Percentiles rank a stretch among this genome's conserved stretches.
Evolutionary conservation across 495 filamentous ascomycete species (phyloP).

Genomic region (Daldinia childiae): DNA sequence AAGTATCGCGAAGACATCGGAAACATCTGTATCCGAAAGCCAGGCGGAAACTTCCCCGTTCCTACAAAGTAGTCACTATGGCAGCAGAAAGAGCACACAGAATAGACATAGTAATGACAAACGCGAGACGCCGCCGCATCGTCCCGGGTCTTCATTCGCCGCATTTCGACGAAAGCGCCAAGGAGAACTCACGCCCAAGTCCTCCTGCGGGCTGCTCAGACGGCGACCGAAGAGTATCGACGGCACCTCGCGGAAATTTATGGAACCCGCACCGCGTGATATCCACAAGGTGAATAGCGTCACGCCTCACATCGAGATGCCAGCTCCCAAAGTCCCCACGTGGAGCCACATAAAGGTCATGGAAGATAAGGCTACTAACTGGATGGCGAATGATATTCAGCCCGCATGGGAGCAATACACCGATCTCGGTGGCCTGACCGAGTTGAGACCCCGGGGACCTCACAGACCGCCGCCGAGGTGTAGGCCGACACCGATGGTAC

Average conservation of each 20-base stretch:
- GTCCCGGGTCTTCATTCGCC: neutral
- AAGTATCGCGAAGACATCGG: conserved; percentile 56
- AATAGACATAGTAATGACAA: neutral
- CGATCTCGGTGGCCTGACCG: conserved; percentile 47
- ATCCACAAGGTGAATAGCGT: conserved; percentile 33
- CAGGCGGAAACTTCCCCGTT: neutral
- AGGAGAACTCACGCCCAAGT: neutral
- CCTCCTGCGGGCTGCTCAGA: conserved; percentile 10
- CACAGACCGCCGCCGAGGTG: neutral
- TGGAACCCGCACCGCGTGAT: neutral
- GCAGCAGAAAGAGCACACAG: neutral
- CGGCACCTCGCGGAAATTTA: neutral
- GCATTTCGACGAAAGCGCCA: neutral
- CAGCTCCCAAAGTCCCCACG: conserved; percentile 27
- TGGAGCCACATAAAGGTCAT: conserved; percentile 41
- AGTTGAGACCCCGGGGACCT: conserved; percentile 11
- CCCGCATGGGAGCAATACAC: conserved; percentile 50
- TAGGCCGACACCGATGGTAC: neutral
- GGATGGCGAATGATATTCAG: conserved; percentile 29
- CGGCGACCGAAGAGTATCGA: conserved; percentile 15
- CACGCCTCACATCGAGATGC: conserved; percentile 34
- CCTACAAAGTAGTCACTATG: neutral
- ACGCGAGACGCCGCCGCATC: neutral
- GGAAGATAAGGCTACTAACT: conserved; percentile 36
- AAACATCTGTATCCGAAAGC: conserved; percentile 55